Percentiles rank a stretch among this genome's conserved stretches.
These are phyloP conservation scores for Sordariomycetes sp. DNA, from an alignment of 2,329 filamentous ascomycete genomes.

Conservation along the genomic window DNA sequence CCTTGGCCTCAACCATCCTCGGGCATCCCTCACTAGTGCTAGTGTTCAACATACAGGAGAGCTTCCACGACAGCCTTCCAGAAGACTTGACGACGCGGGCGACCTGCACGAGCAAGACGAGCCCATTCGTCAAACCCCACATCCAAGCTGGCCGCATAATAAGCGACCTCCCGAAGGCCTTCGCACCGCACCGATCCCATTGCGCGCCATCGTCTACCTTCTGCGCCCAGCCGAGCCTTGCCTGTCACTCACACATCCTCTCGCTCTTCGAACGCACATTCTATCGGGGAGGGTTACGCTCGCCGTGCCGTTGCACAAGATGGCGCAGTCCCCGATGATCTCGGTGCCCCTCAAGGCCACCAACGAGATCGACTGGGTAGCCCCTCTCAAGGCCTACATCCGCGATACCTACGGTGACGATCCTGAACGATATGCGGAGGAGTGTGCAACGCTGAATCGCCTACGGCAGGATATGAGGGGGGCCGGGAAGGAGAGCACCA, in stretches of 20 bases:
- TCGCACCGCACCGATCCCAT: slow-evolving; percentile 6
- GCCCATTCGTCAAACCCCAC: too few species aligned
- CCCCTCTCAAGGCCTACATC: slow-evolving; percentile 88
- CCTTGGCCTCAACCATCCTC: too few species aligned
- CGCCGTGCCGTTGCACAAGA: slow-evolving; percentile 26
- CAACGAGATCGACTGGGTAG: slow-evolving; percentile 97
- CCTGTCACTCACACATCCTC: not conserved
- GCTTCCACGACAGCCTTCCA: too few species aligned
- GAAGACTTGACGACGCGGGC: too few species aligned
- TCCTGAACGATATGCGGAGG: slow-evolving; percentile 88
- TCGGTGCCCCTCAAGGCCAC: slow-evolving; percentile 87
- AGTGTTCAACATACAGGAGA: too few species aligned
- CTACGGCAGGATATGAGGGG: slow-evolving; percentile 97
- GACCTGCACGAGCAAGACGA: too few species aligned
- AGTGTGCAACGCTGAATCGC: slow-evolving; percentile 89
- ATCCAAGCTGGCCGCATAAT: slow-evolving; percentile 18
- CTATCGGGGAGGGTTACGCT: too few species aligned
- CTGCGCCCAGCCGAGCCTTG: not conserved
- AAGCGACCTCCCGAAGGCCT: slow-evolving; percentile 14
- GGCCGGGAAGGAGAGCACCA: slow-evolving; percentile 91
- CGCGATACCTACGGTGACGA: slow-evolving; percentile 91
- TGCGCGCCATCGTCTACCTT: slow-evolving; percentile 4
- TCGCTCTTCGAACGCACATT: not conserved
- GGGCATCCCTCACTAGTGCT: too few species aligned
- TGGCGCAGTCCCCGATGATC: slow-evolving; percentile 90